phyloP scores from a whole-genome alignment of 108 stramenopile genomes.

The Pinguiococcus pyrenoidosus region DNA sequence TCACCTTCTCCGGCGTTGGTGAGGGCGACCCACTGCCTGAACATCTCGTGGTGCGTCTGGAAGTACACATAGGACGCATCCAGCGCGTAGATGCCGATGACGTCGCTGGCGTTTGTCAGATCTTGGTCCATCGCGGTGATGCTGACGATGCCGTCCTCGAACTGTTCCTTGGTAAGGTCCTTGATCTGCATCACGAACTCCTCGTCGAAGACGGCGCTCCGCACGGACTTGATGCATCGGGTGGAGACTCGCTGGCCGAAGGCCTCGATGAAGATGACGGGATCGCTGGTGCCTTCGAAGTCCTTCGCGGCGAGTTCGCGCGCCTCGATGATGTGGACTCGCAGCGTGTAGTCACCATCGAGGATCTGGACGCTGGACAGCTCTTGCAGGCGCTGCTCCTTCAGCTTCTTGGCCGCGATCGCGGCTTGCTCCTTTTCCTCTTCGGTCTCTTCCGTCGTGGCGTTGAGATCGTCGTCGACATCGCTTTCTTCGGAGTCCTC shows the following conservation, averaged over 20 bases:
- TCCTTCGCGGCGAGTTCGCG: constrained; percentile 43
- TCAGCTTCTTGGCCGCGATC: constrained; percentile 5
- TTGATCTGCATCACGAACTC: constrained; percentile 23
- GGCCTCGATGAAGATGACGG: constrained; percentile 29
- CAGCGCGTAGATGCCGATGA: constrained; percentile 23
- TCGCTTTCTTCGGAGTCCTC: no score
- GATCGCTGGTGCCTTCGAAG: constrained; percentile 29
- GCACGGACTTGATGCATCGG: constrained; percentile 16
- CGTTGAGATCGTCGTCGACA: no score
- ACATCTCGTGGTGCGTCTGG: constrained; percentile 32
- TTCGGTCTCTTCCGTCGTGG: no score
- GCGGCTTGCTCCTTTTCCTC: background rate
- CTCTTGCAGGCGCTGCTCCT: background rate
- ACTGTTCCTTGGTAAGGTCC: constrained; percentile 20
- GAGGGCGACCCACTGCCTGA: constrained; percentile 42
- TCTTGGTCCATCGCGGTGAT: constrained; percentile 18
- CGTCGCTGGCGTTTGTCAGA: constrained; percentile 9
- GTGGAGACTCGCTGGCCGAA: constrained; percentile 23
- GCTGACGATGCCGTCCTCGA: constrained; percentile 28
- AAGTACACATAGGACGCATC: constrained; percentile 21
- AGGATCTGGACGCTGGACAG: constrained; percentile 24
- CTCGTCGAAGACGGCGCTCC: constrained; percentile 37
- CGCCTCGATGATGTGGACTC: constrained; percentile 45
- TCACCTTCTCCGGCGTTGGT: constrained; percentile 35
- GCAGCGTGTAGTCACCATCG: constrained; percentile 33